Evolutionary conservation across 164 flowering plant species (phyloP), one percentile per base, ranked within the genome.

Genomic region (Vitis amurensis): DNA sequence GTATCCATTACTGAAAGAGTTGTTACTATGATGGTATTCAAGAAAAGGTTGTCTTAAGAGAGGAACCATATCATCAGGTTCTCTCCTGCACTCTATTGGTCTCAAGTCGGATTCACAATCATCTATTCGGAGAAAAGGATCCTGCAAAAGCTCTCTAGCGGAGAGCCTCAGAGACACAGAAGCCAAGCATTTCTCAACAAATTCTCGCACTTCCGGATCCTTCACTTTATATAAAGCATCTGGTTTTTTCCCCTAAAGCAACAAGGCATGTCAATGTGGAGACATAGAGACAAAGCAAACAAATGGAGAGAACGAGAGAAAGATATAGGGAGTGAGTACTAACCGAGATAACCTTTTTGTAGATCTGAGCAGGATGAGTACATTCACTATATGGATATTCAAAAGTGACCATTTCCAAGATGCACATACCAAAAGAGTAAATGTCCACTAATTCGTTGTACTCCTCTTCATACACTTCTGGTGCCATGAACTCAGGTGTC

Each of bases 381-480:
- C 92, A 88, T 79, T 86, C 92, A 72, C 86, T 86, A 55, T 88
- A 88, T 9, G 92, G 92, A 77, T 84, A 88, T 60, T 88, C 90
- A 68, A 83, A 86, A 15, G 87, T 86, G 60, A 88, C 87, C 89
- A 88, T 83, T 73, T 88, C 92, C 73, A 88, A 73, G 3, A 88
- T 76, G 79, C 92, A 88, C 92, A 88, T 88, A 48, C 92, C 92
- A 76, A 88, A 88, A 44, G 92, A 80, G 57, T 88, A 88, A 10
- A 88, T 85, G 68, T 88, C 92, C 47, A 83, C 88, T 62, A 86
- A 68, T 75, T 86, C 90, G 68, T 87, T 87, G 63, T 87, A 87
- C 14, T 84, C 89, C 76, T 87, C 91, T 58, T 74, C 82, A 73
- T 82, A 87, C 6, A 87, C 85, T 74, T 85, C 91, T 15, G 91